Percentiles rank a stretch among this genome's conserved stretches.
Evolutionary conservation across 805 yeast genomes (phyloP).

Genomic region (Kazachstania kunashirensis): DNA sequence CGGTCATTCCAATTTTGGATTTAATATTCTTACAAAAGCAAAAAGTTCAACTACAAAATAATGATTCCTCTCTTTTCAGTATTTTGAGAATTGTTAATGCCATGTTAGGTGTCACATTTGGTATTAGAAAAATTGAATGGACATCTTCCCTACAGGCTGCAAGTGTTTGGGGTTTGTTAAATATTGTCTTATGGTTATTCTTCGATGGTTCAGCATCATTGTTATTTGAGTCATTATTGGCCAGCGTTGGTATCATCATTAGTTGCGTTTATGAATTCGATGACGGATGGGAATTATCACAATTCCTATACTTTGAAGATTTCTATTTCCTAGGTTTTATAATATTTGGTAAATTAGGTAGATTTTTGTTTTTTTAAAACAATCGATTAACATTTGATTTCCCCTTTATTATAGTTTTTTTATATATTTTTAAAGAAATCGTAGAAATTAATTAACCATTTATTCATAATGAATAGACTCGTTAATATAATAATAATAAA

Average conservation of each 20-base stretch:
- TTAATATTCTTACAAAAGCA: constrained; percentile 7
- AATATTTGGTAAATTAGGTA: constrained; percentile 61
- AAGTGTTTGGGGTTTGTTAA: constrained; percentile 50
- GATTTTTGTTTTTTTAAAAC: constrained; percentile 34
- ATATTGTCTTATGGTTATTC: constrained; percentile 57
- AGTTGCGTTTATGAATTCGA: constrained; percentile 21
- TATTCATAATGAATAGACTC: background rate
- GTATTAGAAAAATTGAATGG: constrained; percentile 64
- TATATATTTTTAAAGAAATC: constrained; percentile 1
- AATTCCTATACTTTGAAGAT: constrained; percentile 29
- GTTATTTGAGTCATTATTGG: constrained; percentile 38
- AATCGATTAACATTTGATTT: too few relatives aligned
- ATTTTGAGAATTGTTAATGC: constrained; percentile 35
- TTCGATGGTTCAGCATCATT: constrained; percentile 56
- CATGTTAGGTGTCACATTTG: constrained; percentile 61
- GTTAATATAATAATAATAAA: background rate
- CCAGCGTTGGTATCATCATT: constrained; percentile 15
- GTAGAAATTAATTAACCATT: constrained; percentile 1
- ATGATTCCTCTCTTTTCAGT: constrained; percentile 5
- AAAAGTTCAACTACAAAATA: constrained; percentile 7
- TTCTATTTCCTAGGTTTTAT: constrained; percentile 58
- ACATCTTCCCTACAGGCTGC: constrained; percentile 54
- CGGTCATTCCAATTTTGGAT: constrained; percentile 39
- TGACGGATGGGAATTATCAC: constrained; percentile 10
- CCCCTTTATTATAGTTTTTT: constrained; percentile 5